Evolutionary conservation across 768 basidiomycete genomes (phyloP).

Genomic region (Xerocomus brunneocitrinus): DNA sequence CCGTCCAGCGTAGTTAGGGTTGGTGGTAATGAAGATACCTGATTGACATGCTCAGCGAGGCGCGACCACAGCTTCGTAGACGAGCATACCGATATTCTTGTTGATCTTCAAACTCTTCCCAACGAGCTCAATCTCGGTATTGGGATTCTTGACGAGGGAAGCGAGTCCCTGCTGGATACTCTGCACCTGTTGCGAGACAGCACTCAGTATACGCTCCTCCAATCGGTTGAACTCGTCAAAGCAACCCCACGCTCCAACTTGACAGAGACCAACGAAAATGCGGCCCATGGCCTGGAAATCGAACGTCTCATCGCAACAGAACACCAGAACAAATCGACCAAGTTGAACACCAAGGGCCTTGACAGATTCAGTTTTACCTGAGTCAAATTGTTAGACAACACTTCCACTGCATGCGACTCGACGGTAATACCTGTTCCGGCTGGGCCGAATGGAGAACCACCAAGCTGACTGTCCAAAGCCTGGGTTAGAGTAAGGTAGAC

Average conservation of each 20-base stretch:
- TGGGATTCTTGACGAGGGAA: constrained; percentile 75
- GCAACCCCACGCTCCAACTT: constrained; percentile 99
- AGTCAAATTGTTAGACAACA: constrained; percentile 3
- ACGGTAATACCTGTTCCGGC: constrained; percentile 79
- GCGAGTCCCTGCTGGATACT: constrained; percentile 95
- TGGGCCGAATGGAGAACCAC: constrained; percentile 96
- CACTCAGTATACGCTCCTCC: constrained; percentile 95
- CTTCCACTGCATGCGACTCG: background rate
- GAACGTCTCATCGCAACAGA: constrained; percentile 99
- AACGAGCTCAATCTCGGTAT: constrained; percentile 90
- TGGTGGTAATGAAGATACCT: constrained; percentile 99
- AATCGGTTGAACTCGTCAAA: constrained; percentile 98
- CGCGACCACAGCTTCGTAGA: background rate
- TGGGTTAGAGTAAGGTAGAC: constrained; percentile 97
- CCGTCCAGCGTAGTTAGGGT: constrained; percentile 97
- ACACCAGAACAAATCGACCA: constrained; percentile 99
- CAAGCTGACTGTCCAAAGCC: constrained; percentile 90
- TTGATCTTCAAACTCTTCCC: constrained; percentile 93
- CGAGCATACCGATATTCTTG: constrained; percentile 74
- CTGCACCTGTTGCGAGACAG: constrained; percentile 98
- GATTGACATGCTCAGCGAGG: constrained; percentile 10
- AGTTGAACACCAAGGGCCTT: constrained; percentile 97
- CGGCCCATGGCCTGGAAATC: constrained; percentile 99
- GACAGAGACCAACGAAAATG: constrained; percentile 97
- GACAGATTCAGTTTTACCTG: constrained; percentile 98